Evolutionary conservation across 1,284 basidiomycete genomes (phyloP).

Genomic region (Cryptococcus neoformans): DNA sequence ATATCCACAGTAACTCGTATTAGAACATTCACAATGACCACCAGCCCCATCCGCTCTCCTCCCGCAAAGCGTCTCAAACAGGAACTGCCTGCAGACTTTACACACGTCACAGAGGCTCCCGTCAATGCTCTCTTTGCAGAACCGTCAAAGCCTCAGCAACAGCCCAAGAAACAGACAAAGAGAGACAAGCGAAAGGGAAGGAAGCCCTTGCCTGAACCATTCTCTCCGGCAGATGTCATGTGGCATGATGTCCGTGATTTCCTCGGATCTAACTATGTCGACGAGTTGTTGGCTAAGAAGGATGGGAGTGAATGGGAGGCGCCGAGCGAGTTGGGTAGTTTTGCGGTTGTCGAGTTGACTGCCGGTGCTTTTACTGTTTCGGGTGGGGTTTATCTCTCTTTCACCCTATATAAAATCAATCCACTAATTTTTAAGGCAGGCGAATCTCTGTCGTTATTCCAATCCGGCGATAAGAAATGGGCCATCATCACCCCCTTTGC

Average conservation of each 20-base stretch:
- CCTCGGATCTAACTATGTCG: slow-evolving; percentile 62
- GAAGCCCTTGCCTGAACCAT: slow-evolving; percentile 57
- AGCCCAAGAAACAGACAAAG: slow-evolving; percentile 19
- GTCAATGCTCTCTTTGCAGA: slow-evolving; percentile 23
- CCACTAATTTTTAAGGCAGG: slow-evolving; percentile 51
- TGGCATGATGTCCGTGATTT: slow-evolving; percentile 66
- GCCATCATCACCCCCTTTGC: slow-evolving; percentile 76
- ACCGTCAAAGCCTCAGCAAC: slow-evolving; percentile 4
- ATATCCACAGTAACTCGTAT: too few relatives aligned
- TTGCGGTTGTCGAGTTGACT: slow-evolving; percentile 64
- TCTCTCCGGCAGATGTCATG: slow-evolving; percentile 70
- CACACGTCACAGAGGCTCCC: slow-evolving; percentile 15
- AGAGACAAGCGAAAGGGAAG: slow-evolving; percentile 14
- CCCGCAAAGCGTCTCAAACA: slow-evolving; percentile 26
- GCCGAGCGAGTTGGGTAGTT: slow-evolving; percentile 51
- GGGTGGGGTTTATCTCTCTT: slow-evolving; percentile 13
- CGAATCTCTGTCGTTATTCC: slow-evolving; percentile 61
- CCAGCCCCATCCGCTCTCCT: slow-evolving; percentile 12
- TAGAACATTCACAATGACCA: slow-evolving; percentile 8
- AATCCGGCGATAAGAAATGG: slow-evolving; percentile 56
- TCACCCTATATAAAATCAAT: slow-evolving; percentile 3
- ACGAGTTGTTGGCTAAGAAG: slow-evolving; percentile 54
- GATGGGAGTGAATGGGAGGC: slow-evolving; percentile 54
- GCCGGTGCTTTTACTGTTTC: slow-evolving; percentile 50
- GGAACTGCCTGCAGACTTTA: background rate